Base-by-base conservation (phyloP, 2,329 filamentous ascomycete genomes). In the Neophaeococcomyces aloes region DNA sequence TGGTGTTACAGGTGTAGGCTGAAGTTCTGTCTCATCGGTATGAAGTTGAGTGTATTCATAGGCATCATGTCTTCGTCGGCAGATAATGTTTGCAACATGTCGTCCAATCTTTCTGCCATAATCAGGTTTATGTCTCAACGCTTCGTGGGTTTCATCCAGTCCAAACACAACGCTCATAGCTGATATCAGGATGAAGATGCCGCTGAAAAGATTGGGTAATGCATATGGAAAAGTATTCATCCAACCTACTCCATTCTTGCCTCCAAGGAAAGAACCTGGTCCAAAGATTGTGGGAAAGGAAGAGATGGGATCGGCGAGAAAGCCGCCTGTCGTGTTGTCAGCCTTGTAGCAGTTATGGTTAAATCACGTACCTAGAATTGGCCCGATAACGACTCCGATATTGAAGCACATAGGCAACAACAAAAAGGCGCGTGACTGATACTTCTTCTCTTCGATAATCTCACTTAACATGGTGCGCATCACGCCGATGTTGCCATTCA, bases 401-500 rank as follows among this genome's bases (percentile, higher is more conserved):
- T 84, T 84, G 61, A 83, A 81, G 38, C 79, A 81, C 72, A 86
- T 81, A 0, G 76, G 75, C 43, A 79, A 52, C 7, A 80, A 62
- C 29, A 79, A 56, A 47, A 80, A 79, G 0, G 76, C 75, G 39
- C 74, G 63, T 23, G 65, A 66, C 57, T 69, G 66, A 45, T 63
- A 69, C 44, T 63, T 65, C 41, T 35, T 7, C 15, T 38, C 32
- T 18, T 47, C 2, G 67, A 67, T 44, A 27, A 83, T 80, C 60
- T 86, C 82, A 2, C 74, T 74, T 35, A 85, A 81, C 74, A 85
- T 81, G 4, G 80, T 84, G 48, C 81, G 67, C 78, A 86, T 81
- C 2, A 36, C 47, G 32, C 36, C 36, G 4, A 14, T 19, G 70
- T 51, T 19, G 70, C 81, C 82, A 58, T 86, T 86, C 38, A 84